Percentiles rank a stretch among this genome's conserved stretches.
Conservation (phyloP, 1,284 basidiomycete genomes). For the Leccinum variabile region DNA sequence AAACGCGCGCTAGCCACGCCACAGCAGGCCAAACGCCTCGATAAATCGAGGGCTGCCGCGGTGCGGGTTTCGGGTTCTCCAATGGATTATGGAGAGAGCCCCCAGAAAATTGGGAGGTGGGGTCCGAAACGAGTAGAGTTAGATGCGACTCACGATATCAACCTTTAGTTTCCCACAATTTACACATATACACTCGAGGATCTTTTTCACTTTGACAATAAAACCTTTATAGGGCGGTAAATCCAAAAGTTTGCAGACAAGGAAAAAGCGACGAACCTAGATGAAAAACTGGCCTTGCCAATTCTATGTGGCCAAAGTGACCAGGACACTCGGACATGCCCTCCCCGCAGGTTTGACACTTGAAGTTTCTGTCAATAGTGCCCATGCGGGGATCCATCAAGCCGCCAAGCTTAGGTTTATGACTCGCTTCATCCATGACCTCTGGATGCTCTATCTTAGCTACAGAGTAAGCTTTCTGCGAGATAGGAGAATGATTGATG, state of each 20-base stretch:
- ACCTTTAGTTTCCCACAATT: slow-evolving; percentile 98
- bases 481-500: slow-evolving; percentile 20
- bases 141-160: slow-evolving; percentile 86
- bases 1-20: slow-evolving; percentile 71
- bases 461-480: slow-evolving; percentile 94
- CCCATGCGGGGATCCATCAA: slow-evolving; percentile 98
- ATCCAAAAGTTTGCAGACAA: not conserved
- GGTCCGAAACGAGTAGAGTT: slow-evolving; percentile 86
- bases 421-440: slow-evolving; percentile 93
- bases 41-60: slow-evolving; percentile 68
- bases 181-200: slow-evolving; percentile 97
- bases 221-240: slow-evolving; percentile 63
- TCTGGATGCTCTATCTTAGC: slow-evolving; percentile 98
- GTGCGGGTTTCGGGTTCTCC: slow-evolving; percentile 89
- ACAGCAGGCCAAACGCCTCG: slow-evolving; percentile 77
- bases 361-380: slow-evolving; percentile 98
- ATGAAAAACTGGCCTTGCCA: slow-evolving; percentile 95
- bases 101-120: slow-evolving; percentile 91
- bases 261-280: slow-evolving; percentile 62
- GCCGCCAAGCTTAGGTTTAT: slow-evolving; percentile 87
- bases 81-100: slow-evolving; percentile 81
- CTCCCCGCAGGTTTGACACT: slow-evolving; percentile 99
- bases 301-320: slow-evolving; percentile 98
- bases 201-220: slow-evolving; percentile 99
- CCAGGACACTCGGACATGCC: slow-evolving; percentile 98